Base-by-base conservation (phyloP, 257 asterid species). In the Fraxinus anomala region DNA sequence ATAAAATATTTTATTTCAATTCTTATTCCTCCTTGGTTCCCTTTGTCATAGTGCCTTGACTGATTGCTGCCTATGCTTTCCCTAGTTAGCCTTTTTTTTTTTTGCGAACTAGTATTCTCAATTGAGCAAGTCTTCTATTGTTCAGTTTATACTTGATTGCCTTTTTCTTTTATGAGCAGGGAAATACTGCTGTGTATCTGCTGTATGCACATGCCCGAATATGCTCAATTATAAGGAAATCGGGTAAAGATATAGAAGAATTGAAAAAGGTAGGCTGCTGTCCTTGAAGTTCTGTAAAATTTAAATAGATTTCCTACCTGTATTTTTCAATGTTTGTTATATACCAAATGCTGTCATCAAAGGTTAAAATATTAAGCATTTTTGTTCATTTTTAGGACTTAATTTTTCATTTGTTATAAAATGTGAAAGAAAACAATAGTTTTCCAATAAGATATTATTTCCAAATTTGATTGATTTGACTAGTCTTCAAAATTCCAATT, bases 121-220 rank as follows among this genome's bases (percentile, higher is more conserved):
- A 19, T 56, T 56, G 30, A 21, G 31, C 24, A 10, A 10, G 71
- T 40, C 36, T 40, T 75, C 73, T 37, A 6, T 40, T 54, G 42
- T 76, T 70, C 42, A 77, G 68, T 59, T 72, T 80, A 16, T 68
- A 44, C 40, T 73, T 73, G 30, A 77, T 68, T 70, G 72, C 59
- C 28, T 51, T 31, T 33, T 51, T 79, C 72, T 51, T 37, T 79
- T 36, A 74, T 82, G 87, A n/a, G 77, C 95, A 96, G 98, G 99
- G 99, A 72, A 93, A 96, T 76, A 96, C 99, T 39, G 98, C 99
- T 80, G 99, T 96, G 19, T 96, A 96, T 83, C 81, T 96, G 87
- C 84, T 91, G 79, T 96, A 93, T 82, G 99, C 98, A 36, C 99
- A 96, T 89, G 97, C 99, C 85, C 92, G 98, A 80, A 93, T 96